Percentiles rank a stretch among this genome's conserved stretches.
phyloP scores from a whole-genome alignment of 1,284 basidiomycete genomes.

The Peniophora sp. region DNA sequence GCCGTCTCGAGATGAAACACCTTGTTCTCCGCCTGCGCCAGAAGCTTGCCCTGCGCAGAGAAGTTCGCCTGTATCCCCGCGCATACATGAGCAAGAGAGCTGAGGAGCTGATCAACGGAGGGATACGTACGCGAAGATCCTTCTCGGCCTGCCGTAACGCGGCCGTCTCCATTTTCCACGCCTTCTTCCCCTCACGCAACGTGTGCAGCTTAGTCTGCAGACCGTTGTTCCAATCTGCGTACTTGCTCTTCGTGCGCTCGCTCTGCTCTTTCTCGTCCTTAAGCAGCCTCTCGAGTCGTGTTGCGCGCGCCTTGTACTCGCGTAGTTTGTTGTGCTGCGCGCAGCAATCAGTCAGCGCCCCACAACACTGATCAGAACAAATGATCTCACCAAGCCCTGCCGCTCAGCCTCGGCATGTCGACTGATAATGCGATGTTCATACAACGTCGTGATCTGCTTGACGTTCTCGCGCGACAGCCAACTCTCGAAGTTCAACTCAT shows the following conservation, averaged over 20 bases:
- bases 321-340: slow-evolving; percentile 68
- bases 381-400: slow-evolving; percentile 60
- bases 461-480: slow-evolving; percentile 75
- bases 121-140: slow-evolving; percentile 46
- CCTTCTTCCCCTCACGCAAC: slow-evolving; percentile 60
- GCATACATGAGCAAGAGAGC: slow-evolving; percentile 3
- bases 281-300: slow-evolving; percentile 52
- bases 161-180: slow-evolving; percentile 55
- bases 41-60: slow-evolving; percentile 55
- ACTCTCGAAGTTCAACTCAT: slow-evolving; percentile 75
- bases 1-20: slow-evolving; percentile 58
- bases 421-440: slow-evolving; percentile 63
- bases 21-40: slow-evolving; percentile 51
- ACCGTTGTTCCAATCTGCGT: slow-evolving; percentile 66
- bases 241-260: slow-evolving; percentile 54
- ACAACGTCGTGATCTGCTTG: slow-evolving; percentile 69
- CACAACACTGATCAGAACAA: background rate
- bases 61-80: slow-evolving; percentile 46
- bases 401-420: slow-evolving; percentile 70
- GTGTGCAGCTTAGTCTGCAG: slow-evolving; percentile 59
- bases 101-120: background rate
- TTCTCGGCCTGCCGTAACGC: slow-evolving; percentile 55
- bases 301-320: slow-evolving; percentile 60
- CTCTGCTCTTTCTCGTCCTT: slow-evolving; percentile 59
- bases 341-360: background rate